These are phyloP conservation scores for Globisporangium radiosum DNA, from an alignment of 352 stramenopile genomes.

Conservation along the genomic window DNA sequence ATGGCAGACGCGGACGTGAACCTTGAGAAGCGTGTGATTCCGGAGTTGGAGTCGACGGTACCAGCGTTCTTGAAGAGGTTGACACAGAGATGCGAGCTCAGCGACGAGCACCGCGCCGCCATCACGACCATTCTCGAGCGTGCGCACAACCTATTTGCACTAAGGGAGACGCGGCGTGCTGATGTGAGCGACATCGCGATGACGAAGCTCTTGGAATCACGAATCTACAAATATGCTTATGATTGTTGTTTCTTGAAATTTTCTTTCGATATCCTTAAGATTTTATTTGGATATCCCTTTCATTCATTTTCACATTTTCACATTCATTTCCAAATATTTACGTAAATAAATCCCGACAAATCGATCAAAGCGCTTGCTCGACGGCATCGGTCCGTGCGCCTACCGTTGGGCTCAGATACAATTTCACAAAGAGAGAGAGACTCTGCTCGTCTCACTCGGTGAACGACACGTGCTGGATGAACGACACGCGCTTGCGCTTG, in stretches of 20 bases:
- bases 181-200: background rate
- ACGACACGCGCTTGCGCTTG: slow-evolving; percentile 85
- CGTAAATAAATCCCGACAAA: too few relatives aligned
- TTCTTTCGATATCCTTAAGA: too few relatives aligned
- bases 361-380: too few relatives aligned
- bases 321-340: too few relatives aligned
- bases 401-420: background rate
- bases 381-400: background rate
- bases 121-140: background rate
- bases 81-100: background rate
- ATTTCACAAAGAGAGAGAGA: too few relatives aligned
- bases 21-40: background rate
- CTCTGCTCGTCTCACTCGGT: slow-evolving; percentile 18
- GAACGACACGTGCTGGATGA: slow-evolving; percentile 87
- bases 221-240: too few relatives aligned
- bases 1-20: too few relatives aligned
- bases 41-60: background rate
- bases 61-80: background rate
- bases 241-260: too few relatives aligned
- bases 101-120: too few relatives aligned
- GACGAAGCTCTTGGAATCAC: too few relatives aligned
- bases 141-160: background rate
- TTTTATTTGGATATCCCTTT: too few relatives aligned
- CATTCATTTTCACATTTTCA: too few relatives aligned
- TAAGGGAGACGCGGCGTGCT: background rate